Percentiles rank a stretch among this genome's conserved stretches.
These are phyloP conservation scores for Debaryomyces sp. DNA, from an alignment of 1,139 yeast genomes.

Conservation along the genomic window DNA sequence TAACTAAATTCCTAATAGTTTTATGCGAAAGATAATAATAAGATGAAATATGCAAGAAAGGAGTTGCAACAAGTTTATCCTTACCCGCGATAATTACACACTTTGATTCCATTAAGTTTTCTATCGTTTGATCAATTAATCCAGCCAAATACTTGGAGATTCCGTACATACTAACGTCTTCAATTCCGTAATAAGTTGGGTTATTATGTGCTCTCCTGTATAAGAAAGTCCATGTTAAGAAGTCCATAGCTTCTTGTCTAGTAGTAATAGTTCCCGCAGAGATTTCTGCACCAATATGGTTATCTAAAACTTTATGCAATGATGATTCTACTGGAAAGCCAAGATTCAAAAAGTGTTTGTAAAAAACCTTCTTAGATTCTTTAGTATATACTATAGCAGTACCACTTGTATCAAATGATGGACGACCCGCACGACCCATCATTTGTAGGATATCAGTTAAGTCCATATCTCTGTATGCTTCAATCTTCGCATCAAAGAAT, in stretches of 20 bases:
- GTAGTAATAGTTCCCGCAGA: conserved; percentile 82
- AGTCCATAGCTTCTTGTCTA: conserved; percentile 89
- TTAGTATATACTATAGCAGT: conserved; percentile 93
- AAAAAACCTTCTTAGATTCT: conserved; percentile 87
- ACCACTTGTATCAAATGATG: conserved; percentile 94
- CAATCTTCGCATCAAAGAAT: conserved; percentile 79
- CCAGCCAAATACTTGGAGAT: conserved; percentile 70
- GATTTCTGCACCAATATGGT: conserved; percentile 96
- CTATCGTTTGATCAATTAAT: conserved; percentile 71
- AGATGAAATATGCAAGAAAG: conserved; percentile 82
- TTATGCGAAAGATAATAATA: conserved; percentile 93
- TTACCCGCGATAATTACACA: conserved; percentile 65
- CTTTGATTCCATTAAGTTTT: conserved; percentile 67
- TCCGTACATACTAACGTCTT: conserved; percentile 67
- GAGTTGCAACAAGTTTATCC: conserved; percentile 64
- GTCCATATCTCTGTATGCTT: conserved; percentile 84
- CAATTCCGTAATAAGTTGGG: conserved; percentile 92
- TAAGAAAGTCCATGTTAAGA: conserved; percentile 92
- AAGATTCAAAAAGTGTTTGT: conserved; percentile 89
- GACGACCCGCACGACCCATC: conserved; percentile 97
- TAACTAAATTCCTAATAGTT: conserved; percentile 72
- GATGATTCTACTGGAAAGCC: conserved; percentile 99
- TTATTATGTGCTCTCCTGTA: conserved; percentile 93
- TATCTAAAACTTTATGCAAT: conserved; percentile 86
- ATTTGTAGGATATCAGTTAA: conserved; percentile 87